Base-by-base conservation (phyloP, 768 basidiomycete species). In the Tricholoma hemisulphureum region DNA sequence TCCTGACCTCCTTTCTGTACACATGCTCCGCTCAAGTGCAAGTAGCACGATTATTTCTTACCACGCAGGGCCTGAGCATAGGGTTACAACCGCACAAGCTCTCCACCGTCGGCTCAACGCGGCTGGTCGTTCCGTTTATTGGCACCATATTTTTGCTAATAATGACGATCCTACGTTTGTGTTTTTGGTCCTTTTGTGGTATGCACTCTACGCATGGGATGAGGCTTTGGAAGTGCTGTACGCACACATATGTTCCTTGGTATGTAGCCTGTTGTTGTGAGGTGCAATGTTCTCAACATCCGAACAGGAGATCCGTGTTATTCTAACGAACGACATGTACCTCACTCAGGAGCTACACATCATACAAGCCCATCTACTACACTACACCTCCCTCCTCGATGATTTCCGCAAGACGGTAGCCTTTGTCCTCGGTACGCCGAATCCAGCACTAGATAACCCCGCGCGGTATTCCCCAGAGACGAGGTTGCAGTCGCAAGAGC, bases 121-220 rank as follows among this genome's bases (percentile, higher is more conserved):
- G 18, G 74, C 72, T 0, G 77, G 78, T 4, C 70, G 68, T 20
- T 76, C 76, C 0, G 78, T 80, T 2, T 80, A 81, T 59, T 81
- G 80, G 80, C 71, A 70, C 50, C 69, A 71, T 14, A 77, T 80
- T 45, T 82, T 73, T 66, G 68, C 60, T 11, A 66, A 67, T 8
- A 70, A 73, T 53, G 51, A 71, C 4, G 84, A 85, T 56, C 81
- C 84, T 6, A 86, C 83, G 0, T 83, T 84, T 55, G 62, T 85
- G 8, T 71, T 85, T 45, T 61, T 86, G 6, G 72, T 79, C 46
- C 68, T 80, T 6, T 66, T 86, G 21, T 86, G 84, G 85, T 83
- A 84, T 56, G 78, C 82, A 0, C 62, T 85, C 24, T 86, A 86
- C 63, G 77, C 83, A 0, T 86, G 85, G 76, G 85, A 86, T 50